Conservation (phyloP, 768 basidiomycete species). For the Infundibulicybe gibba region DNA sequence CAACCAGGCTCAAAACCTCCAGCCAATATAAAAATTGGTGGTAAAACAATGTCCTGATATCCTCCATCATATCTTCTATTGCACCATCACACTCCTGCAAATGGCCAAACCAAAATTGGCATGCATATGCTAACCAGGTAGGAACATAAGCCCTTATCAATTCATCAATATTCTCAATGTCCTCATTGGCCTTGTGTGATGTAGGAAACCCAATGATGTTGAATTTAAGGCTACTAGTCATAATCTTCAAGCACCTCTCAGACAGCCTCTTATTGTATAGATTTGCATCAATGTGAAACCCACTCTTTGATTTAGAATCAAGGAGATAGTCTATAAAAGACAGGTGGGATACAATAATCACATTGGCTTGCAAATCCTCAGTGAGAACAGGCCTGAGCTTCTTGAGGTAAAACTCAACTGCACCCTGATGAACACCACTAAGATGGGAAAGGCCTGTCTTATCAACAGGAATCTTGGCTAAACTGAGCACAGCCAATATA, state of each 20-base stretch:
- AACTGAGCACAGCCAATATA: neutral
- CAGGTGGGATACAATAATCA: neutral
- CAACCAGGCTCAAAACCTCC: slow-evolving; percentile 26
- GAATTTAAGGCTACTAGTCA: slow-evolving; percentile 28
- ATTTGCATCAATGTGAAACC: too few species aligned
- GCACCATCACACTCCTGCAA: neutral
- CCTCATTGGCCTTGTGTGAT: too few species aligned
- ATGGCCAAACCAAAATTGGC: slow-evolving; percentile 32
- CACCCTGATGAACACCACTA: too few species aligned
- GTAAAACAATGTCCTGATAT: slow-evolving; percentile 3
- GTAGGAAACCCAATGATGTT: slow-evolving; percentile 34
- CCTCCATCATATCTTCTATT: neutral
- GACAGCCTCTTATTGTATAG: neutral
- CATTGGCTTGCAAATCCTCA: neutral
- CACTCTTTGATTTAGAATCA: neutral
- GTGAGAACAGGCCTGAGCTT: neutral
- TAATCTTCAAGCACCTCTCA: slow-evolving; percentile 1
- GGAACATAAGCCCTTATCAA: slow-evolving; percentile 21
- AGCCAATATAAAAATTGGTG: slow-evolving; percentile 30
- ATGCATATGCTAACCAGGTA: slow-evolving; percentile 27
- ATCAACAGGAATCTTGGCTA: neutral
- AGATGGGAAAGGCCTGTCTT: neutral
- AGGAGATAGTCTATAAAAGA: neutral
- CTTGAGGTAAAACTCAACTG: too few species aligned
- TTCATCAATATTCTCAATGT: slow-evolving; percentile 12